phyloP scores from a whole-genome alignment of 1,284 basidiomycete genomes.

The Tilletia walkeri region DNA sequence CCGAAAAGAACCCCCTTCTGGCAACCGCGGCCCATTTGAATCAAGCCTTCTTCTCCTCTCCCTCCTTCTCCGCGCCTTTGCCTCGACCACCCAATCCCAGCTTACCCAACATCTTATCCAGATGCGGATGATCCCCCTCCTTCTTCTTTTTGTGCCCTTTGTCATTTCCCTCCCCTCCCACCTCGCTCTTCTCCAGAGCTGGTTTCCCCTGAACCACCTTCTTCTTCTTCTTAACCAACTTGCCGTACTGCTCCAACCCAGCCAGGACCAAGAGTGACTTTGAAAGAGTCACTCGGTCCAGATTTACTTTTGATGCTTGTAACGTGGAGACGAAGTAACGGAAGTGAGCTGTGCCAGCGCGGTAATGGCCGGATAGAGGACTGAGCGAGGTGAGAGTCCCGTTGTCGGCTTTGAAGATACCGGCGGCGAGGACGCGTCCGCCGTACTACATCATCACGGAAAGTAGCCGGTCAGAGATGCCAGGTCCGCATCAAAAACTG shows the following conservation, averaged over 20 bases:
- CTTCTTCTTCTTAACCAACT: conserved; percentile 35
- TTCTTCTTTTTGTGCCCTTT: conserved; percentile 18
- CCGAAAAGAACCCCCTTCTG: too few relatives aligned
- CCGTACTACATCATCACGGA: conserved; percentile 21
- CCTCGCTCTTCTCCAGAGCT: conserved; percentile 10
- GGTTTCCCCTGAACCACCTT: conserved; percentile 16
- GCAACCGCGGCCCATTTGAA: too few relatives aligned
- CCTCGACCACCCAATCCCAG: not conserved
- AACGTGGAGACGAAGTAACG: conserved; percentile 43
- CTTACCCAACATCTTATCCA: not conserved
- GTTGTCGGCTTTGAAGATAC: conserved; percentile 39
- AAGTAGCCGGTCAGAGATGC: not conserved
- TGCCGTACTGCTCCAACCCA: conserved; percentile 45
- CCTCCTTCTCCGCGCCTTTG: too few relatives aligned
- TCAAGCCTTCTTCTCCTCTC: too few relatives aligned
- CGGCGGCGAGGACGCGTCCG: conserved; percentile 41
- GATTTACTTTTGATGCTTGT: conserved; percentile 38
- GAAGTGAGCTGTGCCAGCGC: conserved; percentile 41
- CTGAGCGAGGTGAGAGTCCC: conserved; percentile 36
- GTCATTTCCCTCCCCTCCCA: conserved; percentile 9
- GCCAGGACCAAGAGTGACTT: conserved; percentile 38
- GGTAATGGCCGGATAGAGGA: conserved; percentile 45
- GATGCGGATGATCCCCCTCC: conserved; percentile 10
- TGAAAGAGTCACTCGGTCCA: conserved; percentile 36
- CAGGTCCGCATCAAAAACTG: not conserved